Conservation (phyloP, 179 eudicot species). For the Silene vulgaris region DNA sequence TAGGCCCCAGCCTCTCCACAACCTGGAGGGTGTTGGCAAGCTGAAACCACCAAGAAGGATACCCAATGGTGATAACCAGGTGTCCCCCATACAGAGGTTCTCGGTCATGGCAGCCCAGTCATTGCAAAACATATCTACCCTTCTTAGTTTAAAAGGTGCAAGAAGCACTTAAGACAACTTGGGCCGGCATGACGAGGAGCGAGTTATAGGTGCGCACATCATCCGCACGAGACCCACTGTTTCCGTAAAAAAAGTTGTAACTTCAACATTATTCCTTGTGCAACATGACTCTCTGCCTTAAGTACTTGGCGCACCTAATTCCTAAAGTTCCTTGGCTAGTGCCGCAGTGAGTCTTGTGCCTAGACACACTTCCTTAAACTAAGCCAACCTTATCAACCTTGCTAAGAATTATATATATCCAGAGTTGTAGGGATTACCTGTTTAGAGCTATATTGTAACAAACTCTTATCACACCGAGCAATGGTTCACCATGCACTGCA, state of each 20-base stretch:
- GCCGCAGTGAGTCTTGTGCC: neutral
- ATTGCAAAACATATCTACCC: constrained; percentile 7
- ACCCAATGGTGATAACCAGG: neutral
- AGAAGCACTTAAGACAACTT: too few relatives aligned
- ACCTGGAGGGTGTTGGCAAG: neutral
- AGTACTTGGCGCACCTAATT: neutral
- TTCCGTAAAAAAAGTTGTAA: too few relatives aligned
- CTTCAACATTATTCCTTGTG: too few relatives aligned
- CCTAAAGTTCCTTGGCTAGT: neutral
- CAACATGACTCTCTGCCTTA: neutral
- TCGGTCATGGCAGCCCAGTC: neutral
- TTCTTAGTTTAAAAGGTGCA: neutral
- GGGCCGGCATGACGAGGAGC: too few relatives aligned
- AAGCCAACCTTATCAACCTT: neutral
- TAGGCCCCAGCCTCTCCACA: neutral
- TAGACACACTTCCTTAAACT: neutral
- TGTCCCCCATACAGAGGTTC: neutral
- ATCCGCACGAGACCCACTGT: too few relatives aligned
- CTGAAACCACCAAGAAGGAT: constrained; percentile 2
- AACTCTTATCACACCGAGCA: constrained; percentile 84
- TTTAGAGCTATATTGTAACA: constrained; percentile 93
- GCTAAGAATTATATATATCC: neutral
- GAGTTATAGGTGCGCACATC: too few relatives aligned
- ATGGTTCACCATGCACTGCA: constrained; percentile 96
- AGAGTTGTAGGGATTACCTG: constrained; percentile 49